Conservation (phyloP, 805 yeast species). For the Tetrapisispora fleetii region DNA sequence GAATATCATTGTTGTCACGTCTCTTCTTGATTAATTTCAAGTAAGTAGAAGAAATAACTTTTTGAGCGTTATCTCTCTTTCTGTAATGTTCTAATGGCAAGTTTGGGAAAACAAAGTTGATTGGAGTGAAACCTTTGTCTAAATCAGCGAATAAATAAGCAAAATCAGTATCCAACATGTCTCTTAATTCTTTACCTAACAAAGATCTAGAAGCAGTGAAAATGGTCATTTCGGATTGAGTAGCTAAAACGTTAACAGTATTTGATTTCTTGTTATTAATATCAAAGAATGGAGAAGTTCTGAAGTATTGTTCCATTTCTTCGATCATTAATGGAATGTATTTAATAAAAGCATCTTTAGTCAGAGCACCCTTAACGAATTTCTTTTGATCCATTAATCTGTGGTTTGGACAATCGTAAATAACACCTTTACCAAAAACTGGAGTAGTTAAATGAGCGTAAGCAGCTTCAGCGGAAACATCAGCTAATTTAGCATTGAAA, state of each 20-base stretch:
- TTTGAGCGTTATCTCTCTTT: slow-evolving; percentile 82
- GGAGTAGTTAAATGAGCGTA: slow-evolving; percentile 98
- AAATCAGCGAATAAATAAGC: slow-evolving; percentile 82
- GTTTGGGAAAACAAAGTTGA: slow-evolving; percentile 91
- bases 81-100: slow-evolving; percentile 80
- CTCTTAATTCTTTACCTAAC: slow-evolving; percentile 86
- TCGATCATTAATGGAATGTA: slow-evolving; percentile 84
- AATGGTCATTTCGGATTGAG: slow-evolving; percentile 92
- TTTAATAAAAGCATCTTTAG: slow-evolving; percentile 68
- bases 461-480: slow-evolving; percentile 94
- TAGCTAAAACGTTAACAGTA: slow-evolving; percentile 55
- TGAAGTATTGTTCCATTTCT: slow-evolving; percentile 64
- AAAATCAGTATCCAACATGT: slow-evolving; percentile 67
- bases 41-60: slow-evolving; percentile 69
- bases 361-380: slow-evolving; percentile 83
- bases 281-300: slow-evolving; percentile 33
- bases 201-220: slow-evolving; percentile 91
- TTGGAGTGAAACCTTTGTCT: slow-evolving; percentile 93
- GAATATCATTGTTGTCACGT: slow-evolving; percentile 65
- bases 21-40: slow-evolving; percentile 67
- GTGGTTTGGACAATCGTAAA: slow-evolving; percentile 91
- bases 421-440: slow-evolving; percentile 94
- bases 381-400: slow-evolving; percentile 97
- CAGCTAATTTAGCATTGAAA: slow-evolving; percentile 77
- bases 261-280: slow-evolving; percentile 32